Evolutionary conservation across 176 grass and related monocot species (phyloP).

Genomic region (Panicum miliaceum): DNA sequence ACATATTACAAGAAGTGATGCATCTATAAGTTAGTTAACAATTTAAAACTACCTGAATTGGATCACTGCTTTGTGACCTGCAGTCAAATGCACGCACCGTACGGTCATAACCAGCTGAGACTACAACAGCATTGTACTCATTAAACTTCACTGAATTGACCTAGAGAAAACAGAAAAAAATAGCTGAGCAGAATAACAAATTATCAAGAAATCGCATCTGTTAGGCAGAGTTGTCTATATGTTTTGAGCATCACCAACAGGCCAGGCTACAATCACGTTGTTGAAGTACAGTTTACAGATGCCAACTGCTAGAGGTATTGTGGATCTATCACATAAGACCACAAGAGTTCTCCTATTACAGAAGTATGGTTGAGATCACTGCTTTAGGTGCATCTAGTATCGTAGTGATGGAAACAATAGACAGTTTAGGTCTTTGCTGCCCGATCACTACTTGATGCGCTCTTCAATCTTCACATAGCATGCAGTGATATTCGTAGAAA

Average conservation of each 20-base stretch:
- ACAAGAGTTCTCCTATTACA: neutral
- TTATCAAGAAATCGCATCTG: conserved; percentile 4
- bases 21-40: neutral
- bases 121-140: conserved; percentile 73
- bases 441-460: neutral
- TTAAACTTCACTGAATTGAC: conserved; percentile 98
- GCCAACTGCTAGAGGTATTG: neutral
- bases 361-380: conserved; percentile 20
- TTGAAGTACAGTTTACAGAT: neutral
- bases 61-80: conserved; percentile 86
- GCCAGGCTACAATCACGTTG: neutral
- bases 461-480: neutral
- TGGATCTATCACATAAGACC: conserved; percentile 2
- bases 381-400: neutral
- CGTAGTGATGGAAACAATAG: neutral
- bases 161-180: conserved; percentile 39
- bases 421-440: neutral
- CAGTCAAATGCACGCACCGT: conserved; percentile 88
- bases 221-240: neutral
- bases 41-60: conserved; percentile 75
- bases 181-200: conserved; percentile 26
- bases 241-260: neutral
- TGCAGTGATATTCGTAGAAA: neutral
- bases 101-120: conserved; percentile 92
- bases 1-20: neutral